A percentile compares a stretch with the other conserved stretches of the same genome.
Evolutionary conservation across 495 filamentous ascomycete genomes (phyloP).

Genomic region (Tuber aestivum): DNA sequence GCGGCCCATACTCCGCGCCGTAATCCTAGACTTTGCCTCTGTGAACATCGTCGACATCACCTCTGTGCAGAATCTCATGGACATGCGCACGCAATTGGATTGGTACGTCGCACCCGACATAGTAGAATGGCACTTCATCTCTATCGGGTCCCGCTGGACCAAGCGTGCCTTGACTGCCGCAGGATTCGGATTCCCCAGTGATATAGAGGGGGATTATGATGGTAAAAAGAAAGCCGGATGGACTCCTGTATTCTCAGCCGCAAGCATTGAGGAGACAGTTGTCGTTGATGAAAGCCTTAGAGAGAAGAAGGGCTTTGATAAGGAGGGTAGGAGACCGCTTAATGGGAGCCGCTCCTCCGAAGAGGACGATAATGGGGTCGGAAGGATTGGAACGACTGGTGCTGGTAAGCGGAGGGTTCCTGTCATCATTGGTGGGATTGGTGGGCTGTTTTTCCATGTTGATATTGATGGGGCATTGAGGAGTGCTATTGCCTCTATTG

Average conservation of each 20-base stretch:
- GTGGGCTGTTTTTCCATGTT: conserved; percentile 88
- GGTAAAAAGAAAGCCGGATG: conserved; percentile 57
- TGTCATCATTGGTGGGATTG: conserved; percentile 74
- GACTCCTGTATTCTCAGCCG: conserved; percentile 94
- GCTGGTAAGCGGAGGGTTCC: conserved; percentile 53
- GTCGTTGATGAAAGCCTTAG: conserved; percentile 55
- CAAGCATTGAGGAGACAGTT: conserved; percentile 70
- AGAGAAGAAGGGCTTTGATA: conserved; percentile 25
- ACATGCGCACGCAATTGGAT: conserved; percentile 95
- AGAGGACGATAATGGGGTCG: background rate
- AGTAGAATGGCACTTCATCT: conserved; percentile 94
- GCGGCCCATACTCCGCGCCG: conserved; percentile 74
- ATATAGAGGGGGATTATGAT: conserved; percentile 43
- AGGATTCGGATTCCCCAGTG: conserved; percentile 82
- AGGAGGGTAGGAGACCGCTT: conserved; percentile 16
- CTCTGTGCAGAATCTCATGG: conserved; percentile 89
- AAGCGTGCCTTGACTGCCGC: conserved; percentile 92
- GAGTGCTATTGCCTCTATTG: conserved; percentile 75
- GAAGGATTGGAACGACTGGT: conserved; percentile 34
- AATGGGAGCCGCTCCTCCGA: background rate
- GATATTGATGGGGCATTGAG: conserved; percentile 88
- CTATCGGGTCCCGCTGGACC: conserved; percentile 95
- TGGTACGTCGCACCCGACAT: conserved; percentile 75
- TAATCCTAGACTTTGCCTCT: conserved; percentile 91
- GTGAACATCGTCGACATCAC: conserved; percentile 97